Evolutionary conservation across 2,329 filamentous ascomycete species (phyloP).

Genomic region (Monosporascus sp.): DNA sequence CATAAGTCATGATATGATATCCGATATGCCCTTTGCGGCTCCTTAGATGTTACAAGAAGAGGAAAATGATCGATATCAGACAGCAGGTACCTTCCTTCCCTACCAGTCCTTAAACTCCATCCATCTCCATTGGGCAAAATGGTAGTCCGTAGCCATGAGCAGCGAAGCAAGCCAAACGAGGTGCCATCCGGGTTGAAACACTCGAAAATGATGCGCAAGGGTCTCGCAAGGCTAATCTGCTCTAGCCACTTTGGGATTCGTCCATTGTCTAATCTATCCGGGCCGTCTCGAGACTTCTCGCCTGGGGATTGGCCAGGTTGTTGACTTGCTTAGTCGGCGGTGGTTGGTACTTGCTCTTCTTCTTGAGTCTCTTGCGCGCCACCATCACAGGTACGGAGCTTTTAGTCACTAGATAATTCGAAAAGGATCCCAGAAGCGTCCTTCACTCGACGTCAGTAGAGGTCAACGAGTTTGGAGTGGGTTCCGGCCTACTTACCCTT

Average conservation of each 20-base stretch:
- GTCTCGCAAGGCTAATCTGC: no score
- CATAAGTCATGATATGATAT: no score
- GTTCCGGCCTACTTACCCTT: constrained; percentile 61
- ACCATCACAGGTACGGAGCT: constrained; percentile 98
- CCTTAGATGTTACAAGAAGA: background rate
- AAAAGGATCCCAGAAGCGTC: constrained; percentile 92
- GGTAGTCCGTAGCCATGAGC: background rate
- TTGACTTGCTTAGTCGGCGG: constrained; percentile 71
- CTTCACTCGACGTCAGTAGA: constrained; percentile 37
- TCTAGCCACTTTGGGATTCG: background rate
- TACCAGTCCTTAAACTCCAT: background rate
- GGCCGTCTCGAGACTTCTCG: constrained; percentile 62
- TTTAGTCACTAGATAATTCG: constrained; percentile 95
- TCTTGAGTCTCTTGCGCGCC: constrained; percentile 80
- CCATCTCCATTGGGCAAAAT: background rate
- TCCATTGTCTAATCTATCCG: constrained; percentile 59
- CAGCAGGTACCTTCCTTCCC: background rate
- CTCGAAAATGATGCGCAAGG: no score
- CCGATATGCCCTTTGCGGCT: no score
- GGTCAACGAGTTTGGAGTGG: background rate
- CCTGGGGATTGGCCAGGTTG: constrained; percentile 67
- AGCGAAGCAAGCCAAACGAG: background rate
- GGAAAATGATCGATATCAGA: background rate
- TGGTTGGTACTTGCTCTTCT: constrained; percentile 77
- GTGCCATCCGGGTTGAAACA: background rate